Evolutionary conservation across 805 yeast genomes (phyloP).

Genomic region (Candida tibetensis): DNA sequence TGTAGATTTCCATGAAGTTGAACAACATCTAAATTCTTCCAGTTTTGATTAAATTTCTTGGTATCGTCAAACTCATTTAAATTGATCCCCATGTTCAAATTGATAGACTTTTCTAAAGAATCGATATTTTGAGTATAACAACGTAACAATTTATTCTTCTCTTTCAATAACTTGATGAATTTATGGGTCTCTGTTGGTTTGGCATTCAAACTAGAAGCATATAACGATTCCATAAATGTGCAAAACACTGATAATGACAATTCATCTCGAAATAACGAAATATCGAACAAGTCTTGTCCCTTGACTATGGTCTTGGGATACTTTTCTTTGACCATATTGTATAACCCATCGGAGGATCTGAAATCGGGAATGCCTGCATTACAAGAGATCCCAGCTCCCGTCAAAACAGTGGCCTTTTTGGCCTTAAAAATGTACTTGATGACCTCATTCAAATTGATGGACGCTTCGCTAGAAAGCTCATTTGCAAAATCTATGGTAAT

Average conservation of each 20-base stretch:
- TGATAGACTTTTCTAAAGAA: constrained; percentile 69
- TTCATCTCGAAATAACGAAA: constrained; percentile 70
- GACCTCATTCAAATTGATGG: constrained; percentile 37
- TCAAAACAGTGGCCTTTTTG: constrained; percentile 62
- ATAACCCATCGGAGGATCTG: constrained; percentile 79
- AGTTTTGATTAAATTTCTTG: constrained; percentile 35
- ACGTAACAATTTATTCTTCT: constrained; percentile 64
- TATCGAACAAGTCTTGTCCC: constrained; percentile 91
- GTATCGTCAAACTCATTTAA: constrained; percentile 25
- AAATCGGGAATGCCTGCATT: constrained; percentile 98
- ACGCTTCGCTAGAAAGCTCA: constrained; percentile 7
- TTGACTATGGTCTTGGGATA: constrained; percentile 62
- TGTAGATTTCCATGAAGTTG: constrained; percentile 91
- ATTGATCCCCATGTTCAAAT: constrained; percentile 57
- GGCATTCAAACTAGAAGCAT: constrained; percentile 61
- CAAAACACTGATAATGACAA: constrained; percentile 72
- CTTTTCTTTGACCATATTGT: constrained; percentile 64
- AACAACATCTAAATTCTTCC: constrained; percentile 73
- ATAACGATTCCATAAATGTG: constrained; percentile 81
- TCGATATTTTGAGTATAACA: constrained; percentile 97
- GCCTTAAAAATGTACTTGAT: constrained; percentile 48
- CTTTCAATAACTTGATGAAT: constrained; percentile 61
- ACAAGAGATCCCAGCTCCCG: constrained; percentile 97
- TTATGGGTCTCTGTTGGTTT: constrained; percentile 81
- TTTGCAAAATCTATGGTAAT: constrained; percentile 11